phyloP scores from a whole-genome alignment of 2,329 filamentous ascomycete genomes.

The Scedosporium minutisporum region DNA sequence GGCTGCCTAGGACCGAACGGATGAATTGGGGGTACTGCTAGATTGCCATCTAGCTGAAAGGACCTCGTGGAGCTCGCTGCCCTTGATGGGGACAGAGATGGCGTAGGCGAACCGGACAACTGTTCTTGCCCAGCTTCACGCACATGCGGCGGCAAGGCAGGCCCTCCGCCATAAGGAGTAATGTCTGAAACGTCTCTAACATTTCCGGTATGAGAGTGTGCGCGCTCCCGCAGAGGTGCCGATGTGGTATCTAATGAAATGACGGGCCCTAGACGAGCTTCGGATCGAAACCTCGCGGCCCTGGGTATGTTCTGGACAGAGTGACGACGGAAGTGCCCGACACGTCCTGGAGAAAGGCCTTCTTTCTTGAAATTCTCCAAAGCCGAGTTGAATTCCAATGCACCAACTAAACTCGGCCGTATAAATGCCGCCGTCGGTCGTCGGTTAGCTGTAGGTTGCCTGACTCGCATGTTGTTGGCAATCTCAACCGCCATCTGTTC shows the following conservation, averaged over 20 bases:
- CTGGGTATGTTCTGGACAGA: constrained; percentile 2
- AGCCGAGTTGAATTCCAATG: constrained; percentile 85
- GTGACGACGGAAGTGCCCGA: not conserved
- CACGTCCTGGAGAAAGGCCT: constrained; percentile 15
- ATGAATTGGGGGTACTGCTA: constrained; percentile 30
- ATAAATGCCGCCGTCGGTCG: constrained; percentile 77
- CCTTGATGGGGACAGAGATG: constrained; percentile 1
- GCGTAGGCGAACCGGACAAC: not conserved
- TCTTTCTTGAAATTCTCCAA: constrained; percentile 79
- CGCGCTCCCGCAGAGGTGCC: not conserved
- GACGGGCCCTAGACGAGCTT: not conserved
- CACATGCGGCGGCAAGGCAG: not conserved
- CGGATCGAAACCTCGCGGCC: not conserved
- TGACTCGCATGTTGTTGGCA: constrained; percentile 85
- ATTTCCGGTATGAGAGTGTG: constrained; percentile 2
- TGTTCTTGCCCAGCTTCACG: not conserved
- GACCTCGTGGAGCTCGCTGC: constrained; percentile 11
- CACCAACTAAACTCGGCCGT: constrained; percentile 84
- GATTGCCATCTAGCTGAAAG: constrained; percentile 24
- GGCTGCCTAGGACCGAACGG: not conserved
- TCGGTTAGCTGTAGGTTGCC: constrained; percentile 53
- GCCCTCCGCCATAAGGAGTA: not conserved
- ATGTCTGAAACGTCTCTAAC: not conserved
- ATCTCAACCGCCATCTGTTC: constrained; percentile 70
- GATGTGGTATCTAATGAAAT: not conserved